Evolutionary conservation across 2,329 filamentous ascomycete genomes (phyloP), one percentile per base, ranked within the genome.

Genomic region (Fragosphaeria purpurea): DNA sequence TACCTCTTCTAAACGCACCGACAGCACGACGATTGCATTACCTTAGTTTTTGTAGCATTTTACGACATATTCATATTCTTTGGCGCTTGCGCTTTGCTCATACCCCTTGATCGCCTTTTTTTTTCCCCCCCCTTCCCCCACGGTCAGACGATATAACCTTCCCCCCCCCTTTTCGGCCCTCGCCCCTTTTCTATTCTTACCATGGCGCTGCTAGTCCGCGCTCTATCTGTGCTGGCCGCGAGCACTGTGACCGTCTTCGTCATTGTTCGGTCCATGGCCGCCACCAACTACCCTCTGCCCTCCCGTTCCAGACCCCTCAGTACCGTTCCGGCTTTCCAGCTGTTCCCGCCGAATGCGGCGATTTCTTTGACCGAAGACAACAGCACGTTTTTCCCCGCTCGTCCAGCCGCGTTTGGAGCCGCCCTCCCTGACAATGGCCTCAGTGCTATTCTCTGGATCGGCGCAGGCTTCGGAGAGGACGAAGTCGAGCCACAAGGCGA

Each of bases 281-380:
- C 44, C 7, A 37, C 46, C 31, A 42, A 43, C 12, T 44, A 50
- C 32, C 40, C 44, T 1, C 11, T 46, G 38, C 48, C 51, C 2
- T 39, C 33, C 34, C 46, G 33, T 31, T 13, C 13, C 40, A 46
- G 32, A 13, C 40, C 9, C 8, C 39, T 37, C 6, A 8, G 33
- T 6, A 47, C 22, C 32, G 40, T 38, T 6, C 51, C 51, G 2
- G 48, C 49, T 4, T 87, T 90, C 56, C 89, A 88, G 22, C 80
- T 98, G 30, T 98, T 98, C 64, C 90, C 91, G 5, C 90, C 90
- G 4, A 95, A 93, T 57, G 93, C 93, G 45, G 86, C 94, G 61
- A 96, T 98, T 64, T 95, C 88, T 66, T 77, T 98, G 55, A 95
- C 90, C 62, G 89, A 97, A 67, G 93, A 98, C 68, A 98, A 98